Percentiles rank a stretch among this genome's conserved stretches.
phyloP scores from a whole-genome alignment of 1,139 yeast genomes.

The Candida sojae region DNA sequence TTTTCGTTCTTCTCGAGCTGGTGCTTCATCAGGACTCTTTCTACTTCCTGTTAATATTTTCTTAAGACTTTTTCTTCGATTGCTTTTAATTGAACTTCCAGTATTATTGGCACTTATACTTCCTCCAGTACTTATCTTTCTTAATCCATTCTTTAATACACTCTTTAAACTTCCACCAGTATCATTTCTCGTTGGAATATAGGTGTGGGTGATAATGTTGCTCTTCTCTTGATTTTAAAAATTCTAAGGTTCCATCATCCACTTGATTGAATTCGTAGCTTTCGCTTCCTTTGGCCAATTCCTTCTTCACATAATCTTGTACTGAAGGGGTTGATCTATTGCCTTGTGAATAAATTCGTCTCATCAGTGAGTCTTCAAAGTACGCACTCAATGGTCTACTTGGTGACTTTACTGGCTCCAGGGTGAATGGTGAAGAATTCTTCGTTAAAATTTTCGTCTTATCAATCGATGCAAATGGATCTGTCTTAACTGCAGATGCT shows the following conservation, averaged over 20 bases:
- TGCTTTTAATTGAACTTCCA: slow-evolving; percentile 20
- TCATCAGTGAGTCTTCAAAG: slow-evolving; percentile 10
- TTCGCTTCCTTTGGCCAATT: slow-evolving; percentile 28
- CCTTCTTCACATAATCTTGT: slow-evolving; percentile 37
- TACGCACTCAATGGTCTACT: slow-evolving; percentile 16
- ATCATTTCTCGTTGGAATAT: slow-evolving; percentile 22
- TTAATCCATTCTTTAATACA: slow-evolving; percentile 34
- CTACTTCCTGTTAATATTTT: slow-evolving; percentile 44
- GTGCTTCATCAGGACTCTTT: slow-evolving; percentile 15
- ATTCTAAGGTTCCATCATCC: slow-evolving; percentile 48
- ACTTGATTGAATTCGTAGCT: slow-evolving; percentile 15
- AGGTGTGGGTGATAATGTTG: slow-evolving; percentile 15
- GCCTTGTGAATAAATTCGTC: slow-evolving; percentile 15
- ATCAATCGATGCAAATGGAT: slow-evolving; percentile 44
- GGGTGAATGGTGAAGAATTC: slow-evolving; percentile 9
- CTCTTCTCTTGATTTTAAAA: slow-evolving; percentile 53
- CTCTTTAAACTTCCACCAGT: slow-evolving; percentile 51
- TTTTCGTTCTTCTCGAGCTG: background rate
- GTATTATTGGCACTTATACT: slow-evolving; percentile 23
- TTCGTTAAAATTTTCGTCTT: slow-evolving; percentile 25
- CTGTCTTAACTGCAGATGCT: slow-evolving; percentile 15
- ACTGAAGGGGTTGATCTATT: slow-evolving; percentile 28
- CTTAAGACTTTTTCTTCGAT: slow-evolving; percentile 37
- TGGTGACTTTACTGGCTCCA: slow-evolving; percentile 9
- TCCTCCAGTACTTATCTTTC: slow-evolving; percentile 45